phyloP scores from a whole-genome alignment of 139 green algal genomes.

The Picochlorum costavermella region DNA sequence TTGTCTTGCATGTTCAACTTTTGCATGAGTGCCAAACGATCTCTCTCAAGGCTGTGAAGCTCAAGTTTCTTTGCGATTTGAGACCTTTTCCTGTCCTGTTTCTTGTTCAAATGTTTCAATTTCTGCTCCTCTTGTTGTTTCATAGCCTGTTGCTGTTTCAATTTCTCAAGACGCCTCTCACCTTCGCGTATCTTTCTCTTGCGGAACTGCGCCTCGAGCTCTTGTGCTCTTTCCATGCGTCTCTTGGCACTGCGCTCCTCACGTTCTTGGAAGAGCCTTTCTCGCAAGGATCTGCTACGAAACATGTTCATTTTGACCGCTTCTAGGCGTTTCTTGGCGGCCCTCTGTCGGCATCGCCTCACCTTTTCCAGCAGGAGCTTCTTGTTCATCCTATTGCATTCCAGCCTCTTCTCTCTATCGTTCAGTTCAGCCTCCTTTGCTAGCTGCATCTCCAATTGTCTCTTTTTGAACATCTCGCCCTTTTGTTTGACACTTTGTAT shows the following conservation, averaged over 20 bases:
- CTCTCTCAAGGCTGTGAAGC: neutral
- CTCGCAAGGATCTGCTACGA: neutral
- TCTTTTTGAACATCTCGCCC: neutral
- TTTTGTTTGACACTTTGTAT: neutral
- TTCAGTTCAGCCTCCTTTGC: too few relatives aligned
- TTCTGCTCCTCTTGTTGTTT: too few relatives aligned
- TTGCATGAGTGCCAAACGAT: neutral
- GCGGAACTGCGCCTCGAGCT: too few relatives aligned
- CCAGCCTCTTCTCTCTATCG: neutral
- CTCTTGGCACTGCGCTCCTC: too few relatives aligned
- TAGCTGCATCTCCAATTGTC: neutral
- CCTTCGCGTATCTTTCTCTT: too few relatives aligned
- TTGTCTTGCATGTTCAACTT: conserved; percentile 2
- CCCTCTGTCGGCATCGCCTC: neutral
- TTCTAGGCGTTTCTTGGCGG: neutral
- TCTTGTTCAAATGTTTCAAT: neutral
- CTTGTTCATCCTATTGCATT: neutral
- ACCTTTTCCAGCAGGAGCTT: neutral
- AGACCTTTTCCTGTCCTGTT: neutral
- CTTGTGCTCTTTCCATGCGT: too few relatives aligned
- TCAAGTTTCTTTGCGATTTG: neutral
- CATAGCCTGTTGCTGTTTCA: too few relatives aligned
- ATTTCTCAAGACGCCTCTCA: too few relatives aligned
- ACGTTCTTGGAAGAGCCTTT: neutral
- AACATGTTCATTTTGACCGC: neutral